A percentile compares a stretch with the other conserved stretches of the same genome.
Evolutionary conservation across 2,329 filamentous ascomycete species (phyloP).

Genomic region (Graphilbum fragrans): DNA sequence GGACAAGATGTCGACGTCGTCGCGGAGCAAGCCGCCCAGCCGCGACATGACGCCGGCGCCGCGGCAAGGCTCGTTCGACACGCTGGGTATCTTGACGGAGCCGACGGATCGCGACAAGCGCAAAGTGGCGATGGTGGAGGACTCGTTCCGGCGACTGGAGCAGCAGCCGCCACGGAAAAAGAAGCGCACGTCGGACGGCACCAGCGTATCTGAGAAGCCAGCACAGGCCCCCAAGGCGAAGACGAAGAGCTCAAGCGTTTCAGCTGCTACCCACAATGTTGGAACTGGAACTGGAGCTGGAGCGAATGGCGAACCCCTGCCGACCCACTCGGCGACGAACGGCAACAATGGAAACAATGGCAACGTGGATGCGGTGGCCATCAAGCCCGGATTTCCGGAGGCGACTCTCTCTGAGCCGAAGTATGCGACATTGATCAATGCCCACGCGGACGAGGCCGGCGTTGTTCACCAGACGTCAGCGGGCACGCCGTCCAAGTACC

Average conservation of each 20-base stretch:
- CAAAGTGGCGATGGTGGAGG: constrained; percentile 54
- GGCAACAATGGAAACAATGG: no score
- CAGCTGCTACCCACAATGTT: no score
- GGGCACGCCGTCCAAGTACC: constrained; percentile 29
- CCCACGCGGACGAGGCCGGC: no score
- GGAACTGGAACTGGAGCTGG: no score
- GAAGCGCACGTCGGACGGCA: constrained; percentile 48
- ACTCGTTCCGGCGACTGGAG: constrained; percentile 50
- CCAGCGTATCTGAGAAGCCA: constrained; percentile 9
- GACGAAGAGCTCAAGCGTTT: constrained; percentile 14
- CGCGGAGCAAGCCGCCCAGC: constrained; percentile 53
- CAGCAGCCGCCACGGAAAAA: constrained; percentile 47
- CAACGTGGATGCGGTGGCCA: no score
- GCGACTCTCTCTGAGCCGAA: no score
- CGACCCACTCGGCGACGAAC: no score
- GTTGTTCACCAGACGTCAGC: constrained; percentile 27
- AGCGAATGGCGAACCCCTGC: no score
- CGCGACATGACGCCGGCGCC: constrained; percentile 49
- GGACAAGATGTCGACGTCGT: constrained; percentile 38
- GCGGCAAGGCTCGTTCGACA: constrained; percentile 48
- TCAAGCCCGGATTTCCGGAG: background rate
- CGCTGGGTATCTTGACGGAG: constrained; percentile 47
- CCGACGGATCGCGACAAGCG: constrained; percentile 55
- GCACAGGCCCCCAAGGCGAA: constrained; percentile 15
- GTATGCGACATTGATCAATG: no score